phyloP scores from a whole-genome alignment of 257 asterid genomes.

The Euphrasia confusa region DNA sequence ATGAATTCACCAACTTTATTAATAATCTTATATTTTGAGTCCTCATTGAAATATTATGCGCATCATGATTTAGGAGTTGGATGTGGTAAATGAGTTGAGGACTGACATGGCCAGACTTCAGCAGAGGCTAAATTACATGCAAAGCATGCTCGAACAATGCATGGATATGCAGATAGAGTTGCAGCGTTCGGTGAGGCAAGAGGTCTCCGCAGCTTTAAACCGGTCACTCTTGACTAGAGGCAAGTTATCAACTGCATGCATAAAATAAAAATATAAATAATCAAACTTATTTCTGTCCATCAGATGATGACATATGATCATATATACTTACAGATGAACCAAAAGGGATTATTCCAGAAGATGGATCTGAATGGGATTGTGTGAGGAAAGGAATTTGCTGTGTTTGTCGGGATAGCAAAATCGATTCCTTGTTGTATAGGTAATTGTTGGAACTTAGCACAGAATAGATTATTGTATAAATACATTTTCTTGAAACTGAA shows the following conservation, averaged over 20 bases:
- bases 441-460: conserved; percentile 19
- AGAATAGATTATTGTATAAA: neutral
- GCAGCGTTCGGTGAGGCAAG: conserved; percentile 79
- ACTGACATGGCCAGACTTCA: conserved; percentile 78
- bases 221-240: conserved; percentile 37
- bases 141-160: conserved; percentile 83
- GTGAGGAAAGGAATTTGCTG: conserved; percentile 88
- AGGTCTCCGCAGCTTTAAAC: conserved; percentile 88
- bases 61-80: conserved; percentile 58
- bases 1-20: neutral
- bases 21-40: neutral
- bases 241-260: neutral
- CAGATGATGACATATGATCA: conserved; percentile 9
- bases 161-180: conserved; percentile 90
- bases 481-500: neutral
- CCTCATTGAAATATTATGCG: neutral
- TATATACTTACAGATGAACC: conserved; percentile 36
- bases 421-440: conserved; percentile 85
- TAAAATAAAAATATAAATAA: neutral
- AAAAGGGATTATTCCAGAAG: conserved; percentile 27
- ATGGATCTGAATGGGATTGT: conserved; percentile 55
- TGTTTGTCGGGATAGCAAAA: conserved; percentile 49
- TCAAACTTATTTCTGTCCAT: neutral
- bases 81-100: conserved; percentile 62
- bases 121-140: conserved; percentile 75